phyloP scores from a whole-genome alignment of 139 green algal genomes.

The Coelastrella sp. region DNA sequence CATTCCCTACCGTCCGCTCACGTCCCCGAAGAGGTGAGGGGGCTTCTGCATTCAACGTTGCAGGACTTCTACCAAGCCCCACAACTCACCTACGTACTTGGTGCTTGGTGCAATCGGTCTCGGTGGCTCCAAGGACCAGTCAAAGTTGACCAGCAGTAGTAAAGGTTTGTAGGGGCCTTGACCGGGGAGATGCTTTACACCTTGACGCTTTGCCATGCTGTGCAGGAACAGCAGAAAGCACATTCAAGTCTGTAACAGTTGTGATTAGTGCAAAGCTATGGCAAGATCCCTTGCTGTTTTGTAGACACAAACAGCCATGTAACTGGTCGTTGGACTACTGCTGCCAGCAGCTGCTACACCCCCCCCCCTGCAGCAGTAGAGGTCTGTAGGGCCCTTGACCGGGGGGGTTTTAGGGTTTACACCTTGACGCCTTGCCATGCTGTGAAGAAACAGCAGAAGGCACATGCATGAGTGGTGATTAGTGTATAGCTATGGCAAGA shows the following conservation, averaged over 20 bases:
- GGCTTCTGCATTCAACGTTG: too few species aligned
- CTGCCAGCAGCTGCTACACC: too few species aligned
- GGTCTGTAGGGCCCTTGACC: slow-evolving; percentile 14
- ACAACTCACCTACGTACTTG: slow-evolving; percentile 7
- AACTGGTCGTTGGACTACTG: too few species aligned
- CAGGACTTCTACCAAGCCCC: too few species aligned
- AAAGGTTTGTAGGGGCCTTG: slow-evolving; percentile 18
- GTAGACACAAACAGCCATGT: too few species aligned
- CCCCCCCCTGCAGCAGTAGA: slow-evolving; percentile 20
- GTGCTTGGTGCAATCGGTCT: slow-evolving; percentile 36
- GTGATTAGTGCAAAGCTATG: too few species aligned
- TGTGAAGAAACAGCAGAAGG: too few species aligned
- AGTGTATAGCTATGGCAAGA: too few species aligned
- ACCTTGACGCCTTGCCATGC: background rate
- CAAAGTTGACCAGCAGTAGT: slow-evolving; percentile 53
- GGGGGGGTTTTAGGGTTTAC: background rate
- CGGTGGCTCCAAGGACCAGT: slow-evolving; percentile 34
- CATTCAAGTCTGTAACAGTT: background rate
- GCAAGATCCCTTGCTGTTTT: too few species aligned
- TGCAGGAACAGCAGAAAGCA: background rate
- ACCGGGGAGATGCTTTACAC: background rate
- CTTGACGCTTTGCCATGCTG: background rate
- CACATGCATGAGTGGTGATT: too few species aligned
- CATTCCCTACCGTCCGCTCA: too few species aligned
- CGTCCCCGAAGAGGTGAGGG: too few species aligned